Base-by-base conservation (phyloP, 2,329 filamentous ascomycete genomes). In the Colletotrichum sp. region DNA sequence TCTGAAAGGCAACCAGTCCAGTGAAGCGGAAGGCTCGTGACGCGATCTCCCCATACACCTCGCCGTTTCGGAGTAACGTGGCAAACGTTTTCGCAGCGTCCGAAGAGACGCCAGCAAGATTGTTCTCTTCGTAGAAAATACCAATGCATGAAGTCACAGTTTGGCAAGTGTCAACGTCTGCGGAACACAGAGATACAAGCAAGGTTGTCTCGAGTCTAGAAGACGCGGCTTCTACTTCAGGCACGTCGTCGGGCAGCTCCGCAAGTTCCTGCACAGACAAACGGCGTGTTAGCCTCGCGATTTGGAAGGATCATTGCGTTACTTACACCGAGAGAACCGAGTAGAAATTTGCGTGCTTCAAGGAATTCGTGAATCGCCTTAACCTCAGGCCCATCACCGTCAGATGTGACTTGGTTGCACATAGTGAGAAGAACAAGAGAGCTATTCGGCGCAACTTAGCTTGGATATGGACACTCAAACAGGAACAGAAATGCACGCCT, bases 1-100 rank as follows among this genome's bases (percentile, higher is more conserved):
- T 94, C 78, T 94, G 93, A 80, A 94, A 94, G 3, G 92, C 93
- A 13, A 94, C 93, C 9, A 93, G 84, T 2, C 93, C 93, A 9
- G 93, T 94, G 79, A 94, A 93, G 32, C 91, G 88, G 80, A 94
- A 94, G 2, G 88, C 89, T 57, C 89, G 90, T 2, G 92, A 93
- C 2, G 91, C 89, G 68, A 94, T 90, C 77, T 93, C 92, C 29
- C 87, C 84, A 77, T 92, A 94, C 3, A 92, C 85, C 8, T 92
- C 89, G 39, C 88, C 87, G 77, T 94, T 94, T 44, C 91, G 89
- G 62, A 93, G 85, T 16, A 93, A 84, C 1, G 90, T 87, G 22
- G 88, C 84, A 12, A 89, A 86, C 4, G 87, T 84, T 78, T 92
- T 92, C 19, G 86, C 83, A 4, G 88, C 84, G 70, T 90, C 88